Percentiles rank a stretch among this genome's conserved stretches.
Conservation (phyloP, 805 yeast genomes). For the Saccharomycopsis babjevae region DNA sequence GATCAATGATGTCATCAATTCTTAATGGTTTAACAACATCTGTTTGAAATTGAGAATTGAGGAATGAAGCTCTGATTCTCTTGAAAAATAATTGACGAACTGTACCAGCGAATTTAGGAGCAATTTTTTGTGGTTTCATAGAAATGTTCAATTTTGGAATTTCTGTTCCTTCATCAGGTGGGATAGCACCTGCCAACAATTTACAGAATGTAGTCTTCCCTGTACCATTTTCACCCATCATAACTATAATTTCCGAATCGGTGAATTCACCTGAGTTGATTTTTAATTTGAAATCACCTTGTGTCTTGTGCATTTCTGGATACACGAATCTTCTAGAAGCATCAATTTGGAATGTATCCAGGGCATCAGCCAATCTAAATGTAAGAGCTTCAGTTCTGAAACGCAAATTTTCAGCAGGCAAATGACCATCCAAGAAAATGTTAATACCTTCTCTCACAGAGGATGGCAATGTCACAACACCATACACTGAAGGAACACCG, state of each 20-base stretch:
- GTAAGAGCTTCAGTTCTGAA: constrained; percentile 94
- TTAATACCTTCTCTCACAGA: constrained; percentile 99
- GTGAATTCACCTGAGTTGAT: constrained; percentile 86
- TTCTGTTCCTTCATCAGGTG: constrained; percentile 74
- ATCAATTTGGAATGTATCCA: constrained; percentile 65
- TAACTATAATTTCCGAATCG: constrained; percentile 91
- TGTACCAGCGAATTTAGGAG: constrained; percentile 97
- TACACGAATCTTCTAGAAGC: constrained; percentile 69
- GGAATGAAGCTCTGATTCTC: constrained; percentile 87
- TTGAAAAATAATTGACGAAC: constrained; percentile 96
- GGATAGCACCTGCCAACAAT: constrained; percentile 83
- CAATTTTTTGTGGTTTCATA: constrained; percentile 98
- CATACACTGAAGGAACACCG: constrained; percentile 98
- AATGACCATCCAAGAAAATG: constrained; percentile 95
- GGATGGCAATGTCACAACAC: constrained; percentile 94
- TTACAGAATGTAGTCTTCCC: constrained; percentile 98
- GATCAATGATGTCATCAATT: constrained; percentile 91
- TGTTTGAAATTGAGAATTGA: constrained; percentile 95
- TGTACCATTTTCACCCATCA: constrained; percentile 99
- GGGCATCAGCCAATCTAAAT: constrained; percentile 85
- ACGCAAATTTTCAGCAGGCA: constrained; percentile 93
- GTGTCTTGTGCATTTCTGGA: constrained; percentile 80
- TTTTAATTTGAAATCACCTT: constrained; percentile 86
- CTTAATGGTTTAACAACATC: constrained; percentile 94
- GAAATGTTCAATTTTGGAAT: constrained; percentile 86